phyloP scores from a whole-genome alignment of 306 rosid species.

The Dryas octopetala region DNA sequence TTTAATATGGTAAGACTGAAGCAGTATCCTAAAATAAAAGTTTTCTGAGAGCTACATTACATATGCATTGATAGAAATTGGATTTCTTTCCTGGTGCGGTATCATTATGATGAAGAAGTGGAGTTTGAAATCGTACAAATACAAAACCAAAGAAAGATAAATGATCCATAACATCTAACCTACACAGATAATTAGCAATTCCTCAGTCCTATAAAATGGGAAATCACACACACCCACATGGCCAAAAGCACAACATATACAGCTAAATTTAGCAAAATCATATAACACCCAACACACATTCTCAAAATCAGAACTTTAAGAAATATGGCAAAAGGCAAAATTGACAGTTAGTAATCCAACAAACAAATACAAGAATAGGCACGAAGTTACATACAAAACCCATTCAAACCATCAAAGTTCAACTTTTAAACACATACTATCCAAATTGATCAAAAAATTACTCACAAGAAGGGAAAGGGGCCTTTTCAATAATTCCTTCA shows the following conservation, averaged over 20 bases:
- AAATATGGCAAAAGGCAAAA: background rate
- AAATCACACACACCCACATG: background rate
- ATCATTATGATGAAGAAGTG: background rate
- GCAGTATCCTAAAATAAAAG: slow-evolving; percentile 2
- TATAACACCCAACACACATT: background rate
- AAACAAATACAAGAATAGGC: background rate
- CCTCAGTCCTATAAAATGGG: background rate
- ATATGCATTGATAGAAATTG: background rate
- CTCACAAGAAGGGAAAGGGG: slow-evolving; percentile 76
- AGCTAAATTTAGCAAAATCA: background rate
- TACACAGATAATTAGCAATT: background rate
- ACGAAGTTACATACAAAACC: background rate
- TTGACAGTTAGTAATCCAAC: background rate
- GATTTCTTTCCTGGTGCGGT: background rate
- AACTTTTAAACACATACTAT: background rate
- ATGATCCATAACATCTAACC: background rate
- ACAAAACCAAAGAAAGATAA: background rate
- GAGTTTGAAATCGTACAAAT: background rate
- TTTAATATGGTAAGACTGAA: background rate
- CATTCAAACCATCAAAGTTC: background rate
- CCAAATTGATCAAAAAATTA: background rate
- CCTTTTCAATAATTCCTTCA: slow-evolving; percentile 58
- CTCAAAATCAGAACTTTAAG: background rate
- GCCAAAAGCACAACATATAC: background rate
- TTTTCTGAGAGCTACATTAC: background rate